These are phyloP conservation scores for Pisolithus marmoratus DNA, from an alignment of 768 basidiomycete species.

Conservation along the genomic window DNA sequence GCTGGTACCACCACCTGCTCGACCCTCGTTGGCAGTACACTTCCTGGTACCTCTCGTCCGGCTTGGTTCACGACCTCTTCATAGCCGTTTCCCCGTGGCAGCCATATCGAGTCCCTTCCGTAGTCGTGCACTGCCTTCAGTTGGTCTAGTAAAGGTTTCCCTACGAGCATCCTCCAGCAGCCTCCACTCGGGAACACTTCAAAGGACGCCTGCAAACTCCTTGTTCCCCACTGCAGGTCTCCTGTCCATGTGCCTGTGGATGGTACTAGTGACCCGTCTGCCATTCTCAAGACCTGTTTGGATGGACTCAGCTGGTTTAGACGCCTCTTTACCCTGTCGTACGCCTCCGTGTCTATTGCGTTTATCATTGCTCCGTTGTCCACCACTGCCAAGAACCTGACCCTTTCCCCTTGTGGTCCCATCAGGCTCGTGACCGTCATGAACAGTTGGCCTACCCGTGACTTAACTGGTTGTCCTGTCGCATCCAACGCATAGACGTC, in stretches of 20 bases:
- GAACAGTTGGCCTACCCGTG: too few relatives aligned
- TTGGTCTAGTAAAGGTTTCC: slow-evolving; percentile 12
- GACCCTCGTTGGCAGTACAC: too few relatives aligned
- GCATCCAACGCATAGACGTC: neutral
- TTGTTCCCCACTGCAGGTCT: too few relatives aligned
- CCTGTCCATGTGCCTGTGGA: neutral
- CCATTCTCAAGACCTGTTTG: neutral
- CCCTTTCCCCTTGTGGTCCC: too few relatives aligned
- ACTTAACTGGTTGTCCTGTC: neutral
- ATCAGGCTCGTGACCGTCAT: too few relatives aligned
- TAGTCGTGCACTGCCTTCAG: slow-evolving; percentile 14
- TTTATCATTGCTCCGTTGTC: too few relatives aligned
- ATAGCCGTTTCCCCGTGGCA: neutral
- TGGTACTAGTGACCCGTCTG: neutral
- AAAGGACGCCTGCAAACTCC: too few relatives aligned
- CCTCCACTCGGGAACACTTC: slow-evolving; percentile 16
- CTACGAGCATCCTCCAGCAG: slow-evolving; percentile 11
- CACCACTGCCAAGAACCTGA: too few relatives aligned
- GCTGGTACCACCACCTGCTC: too few relatives aligned
- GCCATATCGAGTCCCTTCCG: neutral
- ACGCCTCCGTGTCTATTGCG: slow-evolving; percentile 7
- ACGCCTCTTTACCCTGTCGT: neutral
- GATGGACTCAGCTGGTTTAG: neutral
- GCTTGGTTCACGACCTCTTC: too few relatives aligned
- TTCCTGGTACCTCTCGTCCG: too few relatives aligned